Evolutionary conservation across 1,284 basidiomycete genomes (phyloP).

Genomic region (Porodaedalea pini): DNA sequence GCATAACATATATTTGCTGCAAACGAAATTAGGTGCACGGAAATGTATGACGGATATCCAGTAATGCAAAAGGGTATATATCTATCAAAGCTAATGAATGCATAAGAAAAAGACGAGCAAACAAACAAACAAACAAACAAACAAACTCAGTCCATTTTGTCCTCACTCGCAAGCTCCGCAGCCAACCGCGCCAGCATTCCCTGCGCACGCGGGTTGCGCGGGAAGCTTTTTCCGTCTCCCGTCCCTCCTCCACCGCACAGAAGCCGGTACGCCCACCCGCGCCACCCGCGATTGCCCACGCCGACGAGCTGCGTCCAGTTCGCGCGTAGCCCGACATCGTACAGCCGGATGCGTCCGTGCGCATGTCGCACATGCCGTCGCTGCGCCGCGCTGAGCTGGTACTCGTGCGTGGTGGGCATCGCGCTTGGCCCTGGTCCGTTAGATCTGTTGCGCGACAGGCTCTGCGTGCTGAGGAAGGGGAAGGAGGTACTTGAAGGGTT

Average conservation of each 20-base stretch:
- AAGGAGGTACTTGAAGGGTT: not conserved
- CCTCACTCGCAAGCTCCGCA: slow-evolving; percentile 50
- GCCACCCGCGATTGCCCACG: slow-evolving; percentile 36
- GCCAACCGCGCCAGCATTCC: slow-evolving; percentile 61
- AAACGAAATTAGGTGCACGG: no score
- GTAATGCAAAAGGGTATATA: no score
- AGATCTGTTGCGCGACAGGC: not conserved
- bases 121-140: not conserved
- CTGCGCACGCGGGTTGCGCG: slow-evolving; percentile 61
- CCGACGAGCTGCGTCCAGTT: slow-evolving; percentile 72
- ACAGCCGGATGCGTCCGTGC: slow-evolving; percentile 63
- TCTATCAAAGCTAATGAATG: no score
- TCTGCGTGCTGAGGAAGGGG: not conserved
- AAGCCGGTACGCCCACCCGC: slow-evolving; percentile 50
- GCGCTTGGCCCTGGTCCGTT: not conserved
- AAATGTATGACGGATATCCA: no score
- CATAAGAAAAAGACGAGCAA: not conserved
- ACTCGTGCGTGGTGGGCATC: slow-evolving; percentile 42
- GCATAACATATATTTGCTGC: no score
- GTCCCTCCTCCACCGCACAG: slow-evolving; percentile 55
- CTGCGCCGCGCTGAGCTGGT: slow-evolving; percentile 70
- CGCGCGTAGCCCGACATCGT: slow-evolving; percentile 71
- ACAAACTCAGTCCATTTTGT: slow-evolving; percentile 36
- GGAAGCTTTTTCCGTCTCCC: slow-evolving; percentile 65
- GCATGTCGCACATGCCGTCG: slow-evolving; percentile 64